Percentiles rank a stretch among this genome's conserved stretches.
Conservation (phyloP, 2,329 filamentous ascomycete species). For the Phyllosticta capitalensis region DNA sequence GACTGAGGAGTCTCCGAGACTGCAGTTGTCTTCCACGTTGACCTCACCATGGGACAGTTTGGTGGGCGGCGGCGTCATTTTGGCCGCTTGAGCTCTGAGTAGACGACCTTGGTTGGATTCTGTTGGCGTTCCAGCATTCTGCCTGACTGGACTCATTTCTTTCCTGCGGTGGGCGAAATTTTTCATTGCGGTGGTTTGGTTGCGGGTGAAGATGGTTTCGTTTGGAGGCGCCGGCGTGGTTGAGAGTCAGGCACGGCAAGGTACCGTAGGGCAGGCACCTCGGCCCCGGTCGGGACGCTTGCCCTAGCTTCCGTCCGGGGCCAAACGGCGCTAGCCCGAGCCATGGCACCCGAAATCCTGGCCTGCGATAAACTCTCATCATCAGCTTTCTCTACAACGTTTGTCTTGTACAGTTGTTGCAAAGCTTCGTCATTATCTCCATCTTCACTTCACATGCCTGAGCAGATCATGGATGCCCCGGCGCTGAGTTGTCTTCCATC, state of each 20-base stretch:
- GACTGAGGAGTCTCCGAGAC: not conserved
- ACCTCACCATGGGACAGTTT: not conserved
- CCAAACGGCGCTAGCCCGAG: too few relatives aligned
- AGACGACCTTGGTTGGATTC: not conserved
- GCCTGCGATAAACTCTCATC: too few relatives aligned
- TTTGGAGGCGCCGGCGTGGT: too few relatives aligned
- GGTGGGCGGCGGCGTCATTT: not conserved
- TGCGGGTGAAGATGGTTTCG: not conserved
- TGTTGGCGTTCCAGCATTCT: not conserved
- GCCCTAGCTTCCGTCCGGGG: too few relatives aligned
- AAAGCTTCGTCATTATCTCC: not conserved
- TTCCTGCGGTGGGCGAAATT: not conserved
- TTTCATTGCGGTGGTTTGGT: not conserved
- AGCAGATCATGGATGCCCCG: slow-evolving; percentile 8
- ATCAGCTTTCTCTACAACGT: too few relatives aligned
- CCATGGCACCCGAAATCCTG: too few relatives aligned
- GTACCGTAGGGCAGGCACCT: too few relatives aligned
- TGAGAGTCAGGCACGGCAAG: too few relatives aligned
- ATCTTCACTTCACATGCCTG: not conserved
- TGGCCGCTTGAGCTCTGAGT: not conserved
- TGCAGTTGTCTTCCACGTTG: not conserved
- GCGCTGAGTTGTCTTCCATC: not conserved
- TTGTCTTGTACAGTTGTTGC: too few relatives aligned
- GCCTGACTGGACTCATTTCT: not conserved
- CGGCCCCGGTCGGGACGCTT: too few relatives aligned